Percentiles rank a stretch among this genome's conserved stretches.
Evolutionary conservation across 805 yeast genomes (phyloP).

Genomic region (Maudiozyma barnettii): DNA sequence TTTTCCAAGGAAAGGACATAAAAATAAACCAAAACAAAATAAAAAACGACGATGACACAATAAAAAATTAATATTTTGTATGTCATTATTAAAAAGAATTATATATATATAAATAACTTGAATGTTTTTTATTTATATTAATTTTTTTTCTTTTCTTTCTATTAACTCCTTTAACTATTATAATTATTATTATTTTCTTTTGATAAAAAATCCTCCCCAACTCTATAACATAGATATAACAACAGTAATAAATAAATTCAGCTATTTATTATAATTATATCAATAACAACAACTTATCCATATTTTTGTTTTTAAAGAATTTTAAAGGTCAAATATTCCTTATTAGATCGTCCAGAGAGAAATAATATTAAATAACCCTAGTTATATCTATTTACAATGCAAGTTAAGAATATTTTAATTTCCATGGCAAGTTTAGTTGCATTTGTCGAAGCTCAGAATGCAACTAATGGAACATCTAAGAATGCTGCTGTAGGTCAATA

Average conservation of each 20-base stretch:
- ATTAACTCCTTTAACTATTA: too few relatives aligned
- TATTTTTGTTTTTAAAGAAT: background rate
- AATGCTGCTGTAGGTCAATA: conserved; percentile 4
- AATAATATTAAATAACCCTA: background rate
- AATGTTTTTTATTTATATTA: too few relatives aligned
- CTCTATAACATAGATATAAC: background rate
- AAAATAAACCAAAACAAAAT: background rate
- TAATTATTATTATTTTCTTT: background rate
- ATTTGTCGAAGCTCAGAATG: conserved; percentile 6
- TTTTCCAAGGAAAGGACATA: background rate
- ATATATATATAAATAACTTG: too few relatives aligned
- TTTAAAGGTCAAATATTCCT: background rate
- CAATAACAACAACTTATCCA: background rate
- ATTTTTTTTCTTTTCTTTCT: too few relatives aligned
- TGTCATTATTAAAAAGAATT: too few relatives aligned
- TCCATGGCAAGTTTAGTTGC: conserved; percentile 7
- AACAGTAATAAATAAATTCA: too few relatives aligned
- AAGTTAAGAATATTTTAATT: conserved; percentile 6
- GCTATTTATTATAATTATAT: too few relatives aligned
- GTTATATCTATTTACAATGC: conserved; percentile 4
- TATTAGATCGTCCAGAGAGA: background rate
- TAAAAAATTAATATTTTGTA: background rate
- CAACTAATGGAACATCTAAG: background rate
- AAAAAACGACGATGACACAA: background rate
- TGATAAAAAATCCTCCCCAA: background rate